A percentile compares a stretch with the other conserved stretches of the same genome.
Conservation (phyloP, 192 early-diverging fungal species). For the Coemansia reversa region DNA sequence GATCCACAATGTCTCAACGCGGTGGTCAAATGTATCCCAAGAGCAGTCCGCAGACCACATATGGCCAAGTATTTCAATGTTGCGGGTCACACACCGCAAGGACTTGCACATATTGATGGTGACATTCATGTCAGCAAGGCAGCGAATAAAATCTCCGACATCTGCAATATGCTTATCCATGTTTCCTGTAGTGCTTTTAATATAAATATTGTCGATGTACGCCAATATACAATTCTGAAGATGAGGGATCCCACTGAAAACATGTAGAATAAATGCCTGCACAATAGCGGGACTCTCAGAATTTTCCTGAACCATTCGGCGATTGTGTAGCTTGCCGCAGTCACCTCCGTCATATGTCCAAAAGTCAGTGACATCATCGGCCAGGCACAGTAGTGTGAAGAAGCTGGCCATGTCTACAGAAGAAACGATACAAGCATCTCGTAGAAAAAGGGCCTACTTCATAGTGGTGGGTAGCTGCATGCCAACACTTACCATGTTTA, state of each 20-base stretch:
- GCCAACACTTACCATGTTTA: constrained; percentile 27
- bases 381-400: constrained; percentile 8
- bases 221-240: constrained; percentile 7
- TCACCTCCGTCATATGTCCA: constrained; percentile 5
- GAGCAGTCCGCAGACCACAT: constrained; percentile 1
- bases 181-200: constrained; percentile 13
- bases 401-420: constrained; percentile 1
- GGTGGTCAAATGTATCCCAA: constrained; percentile 13
- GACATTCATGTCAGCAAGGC: constrained; percentile 10
- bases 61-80: constrained; percentile 5
- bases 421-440: neutral
- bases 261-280: constrained; percentile 10
- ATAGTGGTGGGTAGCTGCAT: constrained; percentile 17
- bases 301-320: constrained; percentile 27
- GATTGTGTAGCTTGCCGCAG: neutral
- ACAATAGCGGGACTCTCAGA: too few relatives aligned
- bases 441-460: constrained; percentile 8
- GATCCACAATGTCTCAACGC: constrained; percentile 6
- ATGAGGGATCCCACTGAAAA: neutral
- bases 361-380: neutral
- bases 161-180: constrained; percentile 15
- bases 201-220: constrained; percentile 45
- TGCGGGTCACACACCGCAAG: constrained; percentile 1
- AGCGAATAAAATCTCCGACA: constrained; percentile 1
- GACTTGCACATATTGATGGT: constrained; percentile 27